Percentiles rank a stretch among this genome's conserved stretches.
Conservation (phyloP, 1,139 yeast species). For the Blastobotrys persicus region DNA sequence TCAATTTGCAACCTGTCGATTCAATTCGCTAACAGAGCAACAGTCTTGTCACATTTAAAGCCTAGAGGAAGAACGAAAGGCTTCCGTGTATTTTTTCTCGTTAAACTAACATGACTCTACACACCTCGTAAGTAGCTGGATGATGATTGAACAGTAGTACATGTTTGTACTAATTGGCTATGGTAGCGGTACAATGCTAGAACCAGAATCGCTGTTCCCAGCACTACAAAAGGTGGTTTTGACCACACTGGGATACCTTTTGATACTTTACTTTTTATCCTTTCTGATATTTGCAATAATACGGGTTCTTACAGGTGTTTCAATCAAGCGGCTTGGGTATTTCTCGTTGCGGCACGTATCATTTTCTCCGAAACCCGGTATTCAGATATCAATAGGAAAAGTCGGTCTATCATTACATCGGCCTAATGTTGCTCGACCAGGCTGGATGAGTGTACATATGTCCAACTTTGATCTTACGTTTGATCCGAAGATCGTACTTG, state of each 20-base stretch:
- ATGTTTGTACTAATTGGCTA: no score
- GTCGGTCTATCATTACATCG: constrained; percentile 40
- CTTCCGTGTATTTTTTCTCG: no score
- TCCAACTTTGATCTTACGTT: constrained; percentile 33
- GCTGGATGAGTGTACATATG: constrained; percentile 36
- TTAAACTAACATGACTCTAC: no score
- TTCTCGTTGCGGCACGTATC: constrained; percentile 40
- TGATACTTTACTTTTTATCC: constrained; percentile 33
- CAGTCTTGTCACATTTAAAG: no score
- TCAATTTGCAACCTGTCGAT: no score
- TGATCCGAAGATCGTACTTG: constrained; percentile 32
- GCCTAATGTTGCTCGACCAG: constrained; percentile 43
- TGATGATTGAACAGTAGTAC: no score
- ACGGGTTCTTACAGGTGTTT: constrained; percentile 42
- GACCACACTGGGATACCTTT: constrained; percentile 28
- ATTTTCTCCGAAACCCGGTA: constrained; percentile 37
- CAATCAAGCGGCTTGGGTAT: constrained; percentile 44
- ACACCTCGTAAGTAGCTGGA: no score
- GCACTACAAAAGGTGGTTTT: constrained; percentile 24
- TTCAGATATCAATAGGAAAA: constrained; percentile 37
- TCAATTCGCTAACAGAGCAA: no score
- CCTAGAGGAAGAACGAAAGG: no score
- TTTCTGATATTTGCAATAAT: constrained; percentile 41
- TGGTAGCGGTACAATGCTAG: no score
- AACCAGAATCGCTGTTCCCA: constrained; percentile 13